Evolutionary conservation across 768 basidiomycete genomes (phyloP).

Genomic region (Trametes meyenii): DNA sequence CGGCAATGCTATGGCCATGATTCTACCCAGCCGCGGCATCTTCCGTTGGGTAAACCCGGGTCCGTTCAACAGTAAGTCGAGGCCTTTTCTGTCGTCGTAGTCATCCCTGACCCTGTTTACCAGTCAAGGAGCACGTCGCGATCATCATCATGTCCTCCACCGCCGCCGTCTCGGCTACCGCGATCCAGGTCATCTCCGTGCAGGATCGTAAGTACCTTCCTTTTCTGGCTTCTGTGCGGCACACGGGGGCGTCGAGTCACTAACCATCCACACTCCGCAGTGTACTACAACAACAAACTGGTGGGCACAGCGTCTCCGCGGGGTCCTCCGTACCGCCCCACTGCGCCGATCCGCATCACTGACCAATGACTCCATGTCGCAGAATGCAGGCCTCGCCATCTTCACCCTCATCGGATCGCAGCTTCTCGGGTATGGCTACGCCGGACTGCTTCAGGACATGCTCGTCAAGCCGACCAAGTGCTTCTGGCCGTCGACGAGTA

Average conservation of each 20-base stretch:
- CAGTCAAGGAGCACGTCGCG: slow-evolving; percentile 42
- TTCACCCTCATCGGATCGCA: slow-evolving; percentile 41
- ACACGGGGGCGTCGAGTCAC: neutral
- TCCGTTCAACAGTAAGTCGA: slow-evolving; percentile 39
- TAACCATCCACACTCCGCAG: slow-evolving; percentile 10
- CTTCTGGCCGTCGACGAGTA: slow-evolving; percentile 35
- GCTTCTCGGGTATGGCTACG: slow-evolving; percentile 39
- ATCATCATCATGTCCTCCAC: slow-evolving; percentile 41
- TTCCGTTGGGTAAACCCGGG: slow-evolving; percentile 42
- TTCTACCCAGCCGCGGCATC: slow-evolving; percentile 34
- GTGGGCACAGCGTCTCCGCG: slow-evolving; percentile 7
- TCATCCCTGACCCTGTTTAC: neutral
- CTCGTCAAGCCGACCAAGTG: slow-evolving; percentile 53
- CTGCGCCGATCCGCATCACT: neutral
- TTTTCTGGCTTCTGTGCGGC: no score
- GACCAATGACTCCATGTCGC: neutral
- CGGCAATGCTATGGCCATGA: slow-evolving; percentile 45
- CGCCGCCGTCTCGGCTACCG: slow-evolving; percentile 36
- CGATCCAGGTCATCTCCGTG: slow-evolving; percentile 38
- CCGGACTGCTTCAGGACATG: slow-evolving; percentile 44
- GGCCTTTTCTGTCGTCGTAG: neutral
- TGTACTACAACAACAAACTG: slow-evolving; percentile 45
- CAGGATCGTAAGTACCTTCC: slow-evolving; percentile 31
- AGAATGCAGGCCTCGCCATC: slow-evolving; percentile 37
- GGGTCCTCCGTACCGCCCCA: no score